phyloP scores from a whole-genome alignment of 768 basidiomycete genomes.

The Mycena alexandri region DNA sequence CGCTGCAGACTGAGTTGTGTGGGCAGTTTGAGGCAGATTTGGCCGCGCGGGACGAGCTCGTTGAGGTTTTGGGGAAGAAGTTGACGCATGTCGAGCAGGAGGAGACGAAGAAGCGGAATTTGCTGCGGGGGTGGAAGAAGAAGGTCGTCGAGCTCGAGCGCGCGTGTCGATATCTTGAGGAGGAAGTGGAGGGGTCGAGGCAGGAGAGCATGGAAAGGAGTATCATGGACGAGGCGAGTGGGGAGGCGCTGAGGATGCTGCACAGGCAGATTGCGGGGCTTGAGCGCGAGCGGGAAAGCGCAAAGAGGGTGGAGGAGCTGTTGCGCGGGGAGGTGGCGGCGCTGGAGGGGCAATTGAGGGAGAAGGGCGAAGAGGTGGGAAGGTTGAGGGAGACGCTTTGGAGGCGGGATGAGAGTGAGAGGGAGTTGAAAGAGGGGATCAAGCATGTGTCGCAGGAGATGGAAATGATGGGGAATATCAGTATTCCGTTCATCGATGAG shows the following conservation, averaged over 20 bases:
- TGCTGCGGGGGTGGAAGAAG: slow-evolving; percentile 77
- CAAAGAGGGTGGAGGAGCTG: slow-evolving; percentile 56
- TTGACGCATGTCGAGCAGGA: slow-evolving; percentile 71
- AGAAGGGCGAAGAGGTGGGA: slow-evolving; percentile 58
- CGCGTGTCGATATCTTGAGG: slow-evolving; percentile 76
- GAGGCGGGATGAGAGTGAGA: slow-evolving; percentile 66
- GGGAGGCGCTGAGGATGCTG: slow-evolving; percentile 82
- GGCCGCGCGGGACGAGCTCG: slow-evolving; percentile 78
- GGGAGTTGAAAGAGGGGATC: slow-evolving; percentile 66
- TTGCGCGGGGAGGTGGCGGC: slow-evolving; percentile 61
- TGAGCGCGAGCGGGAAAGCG: slow-evolving; percentile 72
- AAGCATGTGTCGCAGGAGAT: slow-evolving; percentile 71
- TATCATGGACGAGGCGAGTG: slow-evolving; percentile 86
- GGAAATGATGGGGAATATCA: slow-evolving; percentile 66
- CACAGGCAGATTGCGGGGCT: slow-evolving; percentile 85
- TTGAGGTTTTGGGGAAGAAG: slow-evolving; percentile 68
- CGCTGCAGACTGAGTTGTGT: slow-evolving; percentile 80
- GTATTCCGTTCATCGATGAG: slow-evolving; percentile 56
- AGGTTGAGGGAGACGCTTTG: slow-evolving; percentile 59
- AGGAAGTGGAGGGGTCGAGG: slow-evolving; percentile 88
- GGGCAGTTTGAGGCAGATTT: slow-evolving; percentile 84
- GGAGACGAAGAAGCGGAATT: slow-evolving; percentile 67
- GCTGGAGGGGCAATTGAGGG: slow-evolving; percentile 62
- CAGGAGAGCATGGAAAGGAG: slow-evolving; percentile 86
- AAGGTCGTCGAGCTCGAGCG: slow-evolving; percentile 82